A percentile compares a stretch with the other conserved stretches of the same genome.
Evolutionary conservation across 352 stramenopile species (phyloP).

Genomic region (Pythium apleroticum): DNA sequence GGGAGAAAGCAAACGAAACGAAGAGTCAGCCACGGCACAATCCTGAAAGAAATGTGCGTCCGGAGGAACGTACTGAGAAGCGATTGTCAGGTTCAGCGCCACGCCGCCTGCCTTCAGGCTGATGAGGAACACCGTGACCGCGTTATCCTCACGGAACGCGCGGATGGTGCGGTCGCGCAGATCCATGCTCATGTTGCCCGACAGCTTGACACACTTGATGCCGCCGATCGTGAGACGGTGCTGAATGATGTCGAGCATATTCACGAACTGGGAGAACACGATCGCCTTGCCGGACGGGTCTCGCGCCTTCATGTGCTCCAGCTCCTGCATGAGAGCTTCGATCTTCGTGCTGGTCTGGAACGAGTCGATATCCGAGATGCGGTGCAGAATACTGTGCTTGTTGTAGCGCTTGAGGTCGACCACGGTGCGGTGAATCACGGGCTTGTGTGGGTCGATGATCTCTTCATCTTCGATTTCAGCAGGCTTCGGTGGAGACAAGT

Average conservation of each 20-base stretch:
- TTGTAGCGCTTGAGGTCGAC: slow-evolving; percentile 68
- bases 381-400: slow-evolving; percentile 68
- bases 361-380: slow-evolving; percentile 57
- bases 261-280: slow-evolving; percentile 98
- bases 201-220: slow-evolving; percentile 91
- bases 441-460: slow-evolving; percentile 22
- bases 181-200: slow-evolving; percentile 89
- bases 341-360: slow-evolving; percentile 97
- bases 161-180: slow-evolving; percentile 79
- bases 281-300: slow-evolving; percentile 97
- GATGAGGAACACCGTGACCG: slow-evolving; percentile 96
- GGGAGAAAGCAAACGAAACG: slow-evolving; percentile 14
- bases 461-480: slow-evolving; percentile 25
- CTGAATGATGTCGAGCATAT: slow-evolving; percentile 99
- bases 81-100: slow-evolving; percentile 97
- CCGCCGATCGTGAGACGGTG: slow-evolving; percentile 91
- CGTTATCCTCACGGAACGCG: slow-evolving; percentile 88
- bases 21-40: slow-evolving; percentile 25
- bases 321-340: slow-evolving; percentile 96
- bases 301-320: slow-evolving; percentile 92
- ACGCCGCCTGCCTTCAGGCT: slow-evolving; percentile 98
- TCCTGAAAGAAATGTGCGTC: no score
- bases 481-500: slow-evolving; percentile 50
- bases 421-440: slow-evolving; percentile 24
- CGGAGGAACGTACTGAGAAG: slow-evolving; percentile 88